These are phyloP conservation scores for Kodamaea neixiangensis DNA, from an alignment of 805 yeast species.

Conservation along the genomic window DNA sequence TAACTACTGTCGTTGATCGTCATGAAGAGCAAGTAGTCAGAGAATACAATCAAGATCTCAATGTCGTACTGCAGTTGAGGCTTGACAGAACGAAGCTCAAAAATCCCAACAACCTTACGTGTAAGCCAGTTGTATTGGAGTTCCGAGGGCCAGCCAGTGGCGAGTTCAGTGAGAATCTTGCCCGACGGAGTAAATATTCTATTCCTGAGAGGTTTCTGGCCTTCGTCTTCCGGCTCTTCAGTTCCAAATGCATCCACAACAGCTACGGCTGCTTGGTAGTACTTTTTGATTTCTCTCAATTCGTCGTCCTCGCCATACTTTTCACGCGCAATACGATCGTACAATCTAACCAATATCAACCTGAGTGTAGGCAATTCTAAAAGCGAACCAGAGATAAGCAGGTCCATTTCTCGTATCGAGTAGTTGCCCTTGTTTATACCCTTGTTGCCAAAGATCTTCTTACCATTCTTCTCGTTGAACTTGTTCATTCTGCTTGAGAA, in stretches of 20 bases:
- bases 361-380: slow-evolving; percentile 72
- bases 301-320: slow-evolving; percentile 23
- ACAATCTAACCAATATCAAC: slow-evolving; percentile 63
- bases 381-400: slow-evolving; percentile 60
- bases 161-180: slow-evolving; percentile 79
- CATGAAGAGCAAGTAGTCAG: slow-evolving; percentile 73
- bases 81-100: slow-evolving; percentile 37
- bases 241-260: slow-evolving; percentile 84
- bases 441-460: slow-evolving; percentile 29
- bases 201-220: slow-evolving; percentile 28
- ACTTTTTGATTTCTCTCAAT: slow-evolving; percentile 32
- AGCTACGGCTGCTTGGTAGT: slow-evolving; percentile 54
- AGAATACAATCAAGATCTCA: slow-evolving; percentile 73
- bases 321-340: slow-evolving; percentile 38
- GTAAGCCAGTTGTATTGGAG: slow-evolving; percentile 87
- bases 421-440: slow-evolving; percentile 32
- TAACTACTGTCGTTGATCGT: slow-evolving; percentile 49
- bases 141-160: slow-evolving; percentile 84
- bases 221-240: slow-evolving; percentile 24
- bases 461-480: slow-evolving; percentile 31
- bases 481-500: slow-evolving; percentile 56
- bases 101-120: slow-evolving; percentile 80
- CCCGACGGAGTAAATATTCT: slow-evolving; percentile 91
- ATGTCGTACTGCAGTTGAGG: slow-evolving; percentile 18
- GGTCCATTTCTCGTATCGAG: slow-evolving; percentile 34